Base-by-base conservation (phyloP, 1,284 basidiomycete species). In the Lignosus rhinocerotis region DNA sequence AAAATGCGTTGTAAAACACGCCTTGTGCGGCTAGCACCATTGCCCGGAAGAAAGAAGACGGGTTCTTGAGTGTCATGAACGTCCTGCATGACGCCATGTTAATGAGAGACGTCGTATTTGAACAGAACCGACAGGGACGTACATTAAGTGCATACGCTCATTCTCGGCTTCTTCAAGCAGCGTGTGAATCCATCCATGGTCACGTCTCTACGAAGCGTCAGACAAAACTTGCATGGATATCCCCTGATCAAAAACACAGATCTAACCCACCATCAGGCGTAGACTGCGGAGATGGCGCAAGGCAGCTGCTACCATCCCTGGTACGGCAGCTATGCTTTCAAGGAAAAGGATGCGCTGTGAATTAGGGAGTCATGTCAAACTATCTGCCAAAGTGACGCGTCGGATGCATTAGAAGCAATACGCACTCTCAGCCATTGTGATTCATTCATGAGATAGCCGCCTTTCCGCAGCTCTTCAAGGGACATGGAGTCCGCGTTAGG, bases 81-180 rank as follows among this genome's bases (percentile, higher is more conserved):
- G 92, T 95, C 84, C 91, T 90, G 50, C 6, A 31, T 56, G 48
- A 25, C 53, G 38, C n/a, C 41, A 58, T 66, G 56, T 60, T 10
- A 46, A 64, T 61, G 36, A 58, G 17, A 19, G 39, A 46, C 19
- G 7, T 5, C 8, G 43, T 2, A 16, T n/a, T n/a, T n/a, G 17
- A 11, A 5, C 19, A 11, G 32, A 5, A 8, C 6, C 1, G n/a
- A 30, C 17, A 8, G 50, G 44, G 6, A 67, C 77, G 65, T 64
- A 88, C 92, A 96, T 92, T 41, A 96, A 79, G 74, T 96, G 94
- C 93, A 95, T 94, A 51, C 94, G 80, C 75, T 98, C 95, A 70
- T 98, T 98, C 71, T 98, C 95, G 7, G 94, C 94, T 76, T 98
- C 95, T 72, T 95, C 91, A 30, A 96, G 78, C 41, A 94, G 82